Evolutionary conservation across 2,329 filamentous ascomycete genomes (phyloP).

Genomic region (Arthrobotrys sphaeroides): DNA sequence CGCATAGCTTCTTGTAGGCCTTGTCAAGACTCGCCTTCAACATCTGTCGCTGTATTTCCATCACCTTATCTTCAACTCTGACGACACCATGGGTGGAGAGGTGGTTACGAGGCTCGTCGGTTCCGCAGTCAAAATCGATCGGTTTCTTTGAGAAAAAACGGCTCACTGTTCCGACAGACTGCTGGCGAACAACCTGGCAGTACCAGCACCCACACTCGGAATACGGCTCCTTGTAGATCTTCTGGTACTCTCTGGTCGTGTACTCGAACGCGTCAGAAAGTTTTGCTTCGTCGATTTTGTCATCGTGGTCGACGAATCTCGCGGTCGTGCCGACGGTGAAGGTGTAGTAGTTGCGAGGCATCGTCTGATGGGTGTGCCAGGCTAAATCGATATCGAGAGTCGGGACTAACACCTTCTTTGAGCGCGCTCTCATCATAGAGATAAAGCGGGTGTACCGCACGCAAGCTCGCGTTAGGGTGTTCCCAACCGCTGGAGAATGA

Average conservation of each 20-base stretch:
- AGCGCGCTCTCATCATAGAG: constrained; percentile 66
- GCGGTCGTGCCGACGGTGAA: constrained; percentile 65
- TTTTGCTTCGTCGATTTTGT: constrained; percentile 77
- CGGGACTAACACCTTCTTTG: constrained; percentile 69
- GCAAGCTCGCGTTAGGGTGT: constrained; percentile 60
- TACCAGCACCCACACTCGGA: constrained; percentile 85
- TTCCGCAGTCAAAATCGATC: constrained; percentile 33
- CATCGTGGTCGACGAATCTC: constrained; percentile 81
- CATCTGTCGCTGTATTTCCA: constrained; percentile 21
- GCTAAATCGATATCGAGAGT: constrained; percentile 79
- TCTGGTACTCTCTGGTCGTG: constrained; percentile 76
- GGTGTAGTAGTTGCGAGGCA: constrained; percentile 70
- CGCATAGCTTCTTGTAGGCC: constrained; percentile 35
- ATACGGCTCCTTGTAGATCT: constrained; percentile 73
- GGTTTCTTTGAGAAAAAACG: constrained; percentile 27
- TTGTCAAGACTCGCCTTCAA: constrained; percentile 31
- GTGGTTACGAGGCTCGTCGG: constrained; percentile 35
- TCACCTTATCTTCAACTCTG: constrained; percentile 32
- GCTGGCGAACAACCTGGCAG: constrained; percentile 69
- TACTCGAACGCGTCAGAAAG: constrained; percentile 75
- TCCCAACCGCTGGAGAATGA: constrained; percentile 55
- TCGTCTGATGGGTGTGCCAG: constrained; percentile 84
- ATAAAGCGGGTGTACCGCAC: constrained; percentile 69
- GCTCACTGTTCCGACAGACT: constrained; percentile 15
- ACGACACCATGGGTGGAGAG: constrained; percentile 43